Conservation (phyloP, 148 eudicot species). For the Salicornia ramosissima region DNA sequence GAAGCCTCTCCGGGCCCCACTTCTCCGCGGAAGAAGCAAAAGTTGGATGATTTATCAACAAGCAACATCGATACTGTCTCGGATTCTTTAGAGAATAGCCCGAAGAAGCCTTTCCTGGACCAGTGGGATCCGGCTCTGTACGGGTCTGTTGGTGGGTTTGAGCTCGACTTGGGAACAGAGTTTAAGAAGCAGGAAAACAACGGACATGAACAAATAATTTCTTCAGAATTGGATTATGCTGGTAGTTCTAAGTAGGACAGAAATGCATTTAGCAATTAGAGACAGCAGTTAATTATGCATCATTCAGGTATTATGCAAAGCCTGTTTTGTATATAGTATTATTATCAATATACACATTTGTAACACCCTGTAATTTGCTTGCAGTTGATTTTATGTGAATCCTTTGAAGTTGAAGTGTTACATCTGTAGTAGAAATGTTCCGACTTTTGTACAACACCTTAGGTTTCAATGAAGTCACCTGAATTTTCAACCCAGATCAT, state of each 20-base stretch:
- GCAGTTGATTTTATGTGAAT: conserved; percentile 22
- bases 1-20: conserved; percentile 30
- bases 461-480: neutral
- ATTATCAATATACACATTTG: conserved; percentile 14
- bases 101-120: conserved; percentile 18
- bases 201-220: conserved; percentile 17
- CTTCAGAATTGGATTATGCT: conserved; percentile 9
- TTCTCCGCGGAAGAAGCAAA: conserved; percentile 52
- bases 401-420: conserved; percentile 16
- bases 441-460: neutral
- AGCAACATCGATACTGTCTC: conserved; percentile 13
- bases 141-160: conserved; percentile 30
- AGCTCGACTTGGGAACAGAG: conserved; percentile 27
- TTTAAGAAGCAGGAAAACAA: conserved; percentile 29
- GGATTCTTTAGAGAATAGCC: conserved; percentile 15
- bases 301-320: conserved; percentile 8
- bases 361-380: conserved; percentile 25
- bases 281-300: conserved; percentile 1
- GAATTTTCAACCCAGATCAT: neutral
- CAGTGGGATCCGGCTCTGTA: conserved; percentile 29
- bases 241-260: conserved; percentile 28
- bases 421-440: neutral
- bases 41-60: conserved; percentile 30
- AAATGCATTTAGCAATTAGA: conserved; percentile 12
- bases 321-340: conserved; percentile 27